These are phyloP conservation scores for Vicia sativa DNA, from an alignment of 306 rosid species.

Conservation along the genomic window DNA sequence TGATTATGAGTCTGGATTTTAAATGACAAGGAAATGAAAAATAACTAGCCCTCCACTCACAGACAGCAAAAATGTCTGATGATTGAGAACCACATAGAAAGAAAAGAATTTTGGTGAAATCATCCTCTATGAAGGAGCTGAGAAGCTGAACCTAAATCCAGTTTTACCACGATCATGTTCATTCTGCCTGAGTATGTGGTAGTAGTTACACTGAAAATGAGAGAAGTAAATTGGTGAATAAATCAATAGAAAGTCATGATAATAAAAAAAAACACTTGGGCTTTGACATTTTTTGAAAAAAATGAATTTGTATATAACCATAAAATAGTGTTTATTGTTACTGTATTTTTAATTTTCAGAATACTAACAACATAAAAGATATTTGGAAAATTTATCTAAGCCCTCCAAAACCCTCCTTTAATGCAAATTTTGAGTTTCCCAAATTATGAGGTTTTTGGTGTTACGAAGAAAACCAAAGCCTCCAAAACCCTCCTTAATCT, in stretches of 20 bases:
- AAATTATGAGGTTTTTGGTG: too few species aligned
- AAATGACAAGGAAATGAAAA: conserved; percentile 40
- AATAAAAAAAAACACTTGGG: conserved; percentile 30
- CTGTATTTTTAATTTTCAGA: too few species aligned
- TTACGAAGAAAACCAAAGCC: too few species aligned
- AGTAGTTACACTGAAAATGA: conserved; percentile 78
- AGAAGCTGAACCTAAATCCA: conserved; percentile 94
- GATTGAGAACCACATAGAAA: conserved; percentile 34
- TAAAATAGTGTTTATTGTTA: too few species aligned
- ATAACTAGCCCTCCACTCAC: conserved; percentile 23
- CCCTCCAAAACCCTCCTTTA: too few species aligned
- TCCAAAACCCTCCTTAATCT: too few species aligned
- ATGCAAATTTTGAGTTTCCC: too few species aligned
- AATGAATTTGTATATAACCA: too few species aligned
- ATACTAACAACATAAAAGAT: too few species aligned
- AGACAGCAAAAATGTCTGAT: conserved; percentile 29
- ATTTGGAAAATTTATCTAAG: too few species aligned
- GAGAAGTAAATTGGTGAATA: conserved; percentile 34
- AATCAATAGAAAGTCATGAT: conserved; percentile 14
- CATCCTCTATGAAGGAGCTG: conserved; percentile 68
- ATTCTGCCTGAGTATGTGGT: conserved; percentile 67
- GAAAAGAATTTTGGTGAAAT: conserved; percentile 36
- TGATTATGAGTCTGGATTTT: conserved; percentile 42
- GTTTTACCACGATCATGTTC: conserved; percentile 81
- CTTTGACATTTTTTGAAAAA: too few species aligned